A percentile compares a stretch with the other conserved stretches of the same genome.
Conservation (phyloP, 2,329 filamentous ascomycete genomes). For the Penicillium sp. region DNA sequence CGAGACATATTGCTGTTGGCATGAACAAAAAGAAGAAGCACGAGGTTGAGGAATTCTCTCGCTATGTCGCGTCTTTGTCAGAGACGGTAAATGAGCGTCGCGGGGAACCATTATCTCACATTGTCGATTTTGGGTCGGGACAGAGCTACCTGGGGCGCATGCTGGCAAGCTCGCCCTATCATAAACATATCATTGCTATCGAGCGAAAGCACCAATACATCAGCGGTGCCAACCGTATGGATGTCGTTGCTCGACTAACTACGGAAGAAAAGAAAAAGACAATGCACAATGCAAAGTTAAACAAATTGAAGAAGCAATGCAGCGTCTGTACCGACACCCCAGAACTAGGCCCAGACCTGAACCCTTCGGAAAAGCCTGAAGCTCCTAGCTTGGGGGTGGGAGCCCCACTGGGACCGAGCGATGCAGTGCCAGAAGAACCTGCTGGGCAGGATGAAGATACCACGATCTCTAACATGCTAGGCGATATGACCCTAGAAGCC, state of each 20-base stretch:
- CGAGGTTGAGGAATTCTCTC: slow-evolving; percentile 84
- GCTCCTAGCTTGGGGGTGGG: slow-evolving; percentile 2
- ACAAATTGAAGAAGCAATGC: slow-evolving; percentile 43
- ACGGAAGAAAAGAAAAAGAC: slow-evolving; percentile 60
- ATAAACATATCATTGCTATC: slow-evolving; percentile 78
- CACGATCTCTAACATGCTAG: slow-evolving; percentile 27
- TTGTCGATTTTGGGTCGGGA: slow-evolving; percentile 91
- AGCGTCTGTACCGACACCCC: slow-evolving; percentile 15
- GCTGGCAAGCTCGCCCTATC: slow-evolving; percentile 75
- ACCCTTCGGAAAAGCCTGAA: slow-evolving; percentile 5
- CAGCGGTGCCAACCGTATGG: slow-evolving; percentile 70
- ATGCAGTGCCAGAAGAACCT: slow-evolving; percentile 6
- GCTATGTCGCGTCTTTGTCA: slow-evolving; percentile 65
- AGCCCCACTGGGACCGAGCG: neutral
- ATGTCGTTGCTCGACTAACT: slow-evolving; percentile 69
- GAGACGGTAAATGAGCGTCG: slow-evolving; percentile 45
- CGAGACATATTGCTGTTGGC: slow-evolving; percentile 66
- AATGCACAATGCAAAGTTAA: slow-evolving; percentile 42
- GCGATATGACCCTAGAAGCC: slow-evolving; percentile 28
- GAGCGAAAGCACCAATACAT: slow-evolving; percentile 84
- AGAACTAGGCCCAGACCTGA: slow-evolving; percentile 4
- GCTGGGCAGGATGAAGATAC: slow-evolving; percentile 20
- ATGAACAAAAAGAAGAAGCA: slow-evolving; percentile 97
- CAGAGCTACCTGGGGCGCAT: slow-evolving; percentile 92
- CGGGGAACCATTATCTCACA: slow-evolving; percentile 58